Evolutionary conservation across 176 grass and related monocot species (phyloP), one percentile per base, ranked within the genome.

Genomic region (Cenchrus purpureus): DNA sequence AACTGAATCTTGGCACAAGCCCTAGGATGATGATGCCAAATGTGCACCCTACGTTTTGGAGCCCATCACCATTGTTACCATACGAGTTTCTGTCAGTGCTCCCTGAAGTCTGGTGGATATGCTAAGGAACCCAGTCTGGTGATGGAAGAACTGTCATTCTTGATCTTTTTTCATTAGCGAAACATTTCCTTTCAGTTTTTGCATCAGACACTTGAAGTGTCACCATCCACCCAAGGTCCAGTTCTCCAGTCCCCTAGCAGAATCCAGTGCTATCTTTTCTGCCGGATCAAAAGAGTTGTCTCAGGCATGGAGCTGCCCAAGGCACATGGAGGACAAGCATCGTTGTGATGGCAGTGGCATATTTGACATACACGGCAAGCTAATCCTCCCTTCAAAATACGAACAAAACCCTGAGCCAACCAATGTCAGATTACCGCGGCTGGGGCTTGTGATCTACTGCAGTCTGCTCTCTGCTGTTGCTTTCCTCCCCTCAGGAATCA

Each of bases 241-340:
- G 34, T 76, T 77, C 68, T 64, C 32, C 71, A 46, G 46, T 76
- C 69, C 71, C 68, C 49, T 75, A 20, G 70, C 3, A 86, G 25
- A 73, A 86, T 78, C 10, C 51, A 16, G 70, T 54, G 40, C 58
- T 60, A 61, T 17, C 20, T 46, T 57, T 73, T 73, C 67, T 67
- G 73, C 58, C 45, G 73, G 79, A 64, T 67, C 52, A 60, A 62
- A 68, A 74, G 83, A 55, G 70, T 13, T 63, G 31, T 43, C 60
- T 31, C 77, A 83, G 76, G 72, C 34, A 19, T 79, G 87, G 87
- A 82, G 49, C 34, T 82, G 65, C 10, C 37, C 37, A 48, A 52
- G 62, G 70, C 69, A 74, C 43, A 72, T 65, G 77, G 69, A 81
- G 52, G 78, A 81, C 49, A 25, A 44, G 14, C 71, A 54, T 64